phyloP scores from a whole-genome alignment of 2,329 filamentous ascomycete species.

The Colletotrichum sp. region DNA sequence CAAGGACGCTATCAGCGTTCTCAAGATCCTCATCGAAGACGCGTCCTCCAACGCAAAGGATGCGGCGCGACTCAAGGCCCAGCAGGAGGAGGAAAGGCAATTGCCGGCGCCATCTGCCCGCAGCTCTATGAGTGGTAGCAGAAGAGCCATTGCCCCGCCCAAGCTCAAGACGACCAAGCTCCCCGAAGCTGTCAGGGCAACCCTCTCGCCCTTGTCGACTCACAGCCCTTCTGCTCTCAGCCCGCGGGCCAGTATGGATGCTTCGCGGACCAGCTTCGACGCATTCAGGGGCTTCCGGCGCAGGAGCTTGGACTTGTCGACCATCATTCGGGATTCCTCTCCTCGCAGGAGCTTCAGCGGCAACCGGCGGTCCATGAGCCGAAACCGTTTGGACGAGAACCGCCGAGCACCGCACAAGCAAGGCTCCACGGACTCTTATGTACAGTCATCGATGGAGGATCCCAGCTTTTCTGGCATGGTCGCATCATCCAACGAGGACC shows the following conservation, averaged over 20 bases:
- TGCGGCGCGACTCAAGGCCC: background rate
- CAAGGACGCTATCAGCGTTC: slow-evolving; percentile 79
- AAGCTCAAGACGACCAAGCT: slow-evolving; percentile 45
- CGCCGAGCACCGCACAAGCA: slow-evolving; percentile 54
- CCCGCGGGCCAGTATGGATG: slow-evolving; percentile 60
- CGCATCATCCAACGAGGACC: slow-evolving; percentile 74
- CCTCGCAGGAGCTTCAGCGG: slow-evolving; percentile 69
- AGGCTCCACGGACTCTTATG: slow-evolving; percentile 76
- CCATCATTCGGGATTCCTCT: slow-evolving; percentile 43
- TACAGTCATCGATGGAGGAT: slow-evolving; percentile 73
- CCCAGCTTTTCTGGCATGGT: slow-evolving; percentile 74
- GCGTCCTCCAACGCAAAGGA: slow-evolving; percentile 44
- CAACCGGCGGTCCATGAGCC: slow-evolving; percentile 56
- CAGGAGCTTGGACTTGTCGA: slow-evolving; percentile 59
- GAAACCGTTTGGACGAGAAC: slow-evolving; percentile 51
- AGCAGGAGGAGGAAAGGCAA: background rate
- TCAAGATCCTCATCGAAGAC: slow-evolving; percentile 75
- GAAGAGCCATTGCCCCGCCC: slow-evolving; percentile 23
- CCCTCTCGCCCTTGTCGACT: slow-evolving; percentile 58
- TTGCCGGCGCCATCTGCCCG: slow-evolving; percentile 11
- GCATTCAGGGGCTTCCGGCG: slow-evolving; percentile 49
- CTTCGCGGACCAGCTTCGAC: slow-evolving; percentile 59
- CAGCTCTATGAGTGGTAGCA: slow-evolving; percentile 20
- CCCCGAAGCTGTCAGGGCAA: slow-evolving; percentile 65
- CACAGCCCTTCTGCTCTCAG: slow-evolving; percentile 47